These are phyloP conservation scores for Tricholoma furcatifolium DNA, from an alignment of 768 basidiomycete species.

Conservation along the genomic window DNA sequence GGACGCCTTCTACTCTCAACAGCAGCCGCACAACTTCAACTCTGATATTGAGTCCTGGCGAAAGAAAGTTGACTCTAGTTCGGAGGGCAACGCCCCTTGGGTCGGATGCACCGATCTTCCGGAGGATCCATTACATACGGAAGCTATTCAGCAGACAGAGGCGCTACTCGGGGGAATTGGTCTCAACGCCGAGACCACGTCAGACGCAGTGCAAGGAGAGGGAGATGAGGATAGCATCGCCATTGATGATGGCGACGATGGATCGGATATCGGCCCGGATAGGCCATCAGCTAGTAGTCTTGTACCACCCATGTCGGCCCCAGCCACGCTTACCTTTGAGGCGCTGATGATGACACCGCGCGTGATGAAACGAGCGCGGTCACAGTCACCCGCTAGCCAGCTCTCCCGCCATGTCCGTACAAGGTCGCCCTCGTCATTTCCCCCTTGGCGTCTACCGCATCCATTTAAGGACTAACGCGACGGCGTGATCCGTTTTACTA, in stretches of 20 bases:
- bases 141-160: conserved; percentile 13
- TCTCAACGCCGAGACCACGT: conserved; percentile 4
- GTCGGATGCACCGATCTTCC: conserved; percentile 10
- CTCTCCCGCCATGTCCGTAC: conserved; percentile 12
- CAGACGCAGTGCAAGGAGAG: not conserved
- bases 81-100: conserved; percentile 15
- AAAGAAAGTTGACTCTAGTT: conserved; percentile 32
- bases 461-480: conserved; percentile 7
- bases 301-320: conserved; percentile 13
- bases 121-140: conserved; percentile 11
- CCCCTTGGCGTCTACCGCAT: conserved; percentile 10
- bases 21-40: conserved; percentile 24
- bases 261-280: conserved; percentile 1
- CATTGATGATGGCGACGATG: not conserved
- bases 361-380: conserved; percentile 21
- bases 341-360: conserved; percentile 7
- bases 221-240: not conserved
- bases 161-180: conserved; percentile 10
- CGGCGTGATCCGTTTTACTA: not conserved
- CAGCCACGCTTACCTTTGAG: not conserved
- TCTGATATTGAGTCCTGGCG: conserved; percentile 43
- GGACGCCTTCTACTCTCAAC: conserved; percentile 31
- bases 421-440: conserved; percentile 10
- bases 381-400: conserved; percentile 14
- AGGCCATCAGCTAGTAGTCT: conserved; percentile 8